A percentile compares a stretch with the other conserved stretches of the same genome.
These are phyloP conservation scores for Circinella umbellata DNA, from an alignment of 371 early-diverging fungal species.

Conservation along the genomic window DNA sequence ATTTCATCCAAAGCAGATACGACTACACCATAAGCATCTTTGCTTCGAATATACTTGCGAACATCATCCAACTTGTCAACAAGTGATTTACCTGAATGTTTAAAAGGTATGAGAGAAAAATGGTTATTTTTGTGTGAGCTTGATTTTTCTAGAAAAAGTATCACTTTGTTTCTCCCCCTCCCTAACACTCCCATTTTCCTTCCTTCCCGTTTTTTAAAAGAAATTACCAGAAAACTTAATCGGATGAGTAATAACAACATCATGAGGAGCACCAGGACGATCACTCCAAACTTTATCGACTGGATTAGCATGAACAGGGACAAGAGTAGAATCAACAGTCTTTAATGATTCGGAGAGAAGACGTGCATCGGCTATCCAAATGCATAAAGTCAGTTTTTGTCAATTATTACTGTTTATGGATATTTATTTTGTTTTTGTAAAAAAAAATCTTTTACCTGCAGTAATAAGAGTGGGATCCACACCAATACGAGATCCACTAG, in stretches of 20 bases:
- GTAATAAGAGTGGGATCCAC: constrained; percentile 87
- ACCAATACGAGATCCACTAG: constrained; percentile 76
- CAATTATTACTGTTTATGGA: background rate
- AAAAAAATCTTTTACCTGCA: constrained; percentile 48
- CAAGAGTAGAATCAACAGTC: constrained; percentile 56
- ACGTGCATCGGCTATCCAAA: constrained; percentile 51
- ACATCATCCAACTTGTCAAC: constrained; percentile 66
- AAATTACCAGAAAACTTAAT: constrained; percentile 74
- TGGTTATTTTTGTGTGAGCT: constrained; percentile 40
- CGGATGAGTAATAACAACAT: constrained; percentile 68
- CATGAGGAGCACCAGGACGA: constrained; percentile 70
- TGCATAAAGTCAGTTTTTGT: background rate
- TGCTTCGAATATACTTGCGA: constrained; percentile 60
- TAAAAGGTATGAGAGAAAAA: constrained; percentile 26
- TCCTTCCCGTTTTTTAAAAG: background rate
- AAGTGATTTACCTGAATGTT: constrained; percentile 74
- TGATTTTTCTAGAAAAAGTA: too few relatives aligned
- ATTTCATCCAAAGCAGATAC: constrained; percentile 92
- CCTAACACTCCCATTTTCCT: too few relatives aligned
- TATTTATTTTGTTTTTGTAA: background rate
- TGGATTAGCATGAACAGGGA: constrained; percentile 67
- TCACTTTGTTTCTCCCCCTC: too few relatives aligned
- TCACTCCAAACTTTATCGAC: constrained; percentile 85
- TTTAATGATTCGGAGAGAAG: constrained; percentile 59
- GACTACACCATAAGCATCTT: constrained; percentile 71